Evolutionary conservation across 1,139 yeast genomes (phyloP), one percentile per base, ranked within the genome.

Genomic region (Kodamaea anthophila): DNA sequence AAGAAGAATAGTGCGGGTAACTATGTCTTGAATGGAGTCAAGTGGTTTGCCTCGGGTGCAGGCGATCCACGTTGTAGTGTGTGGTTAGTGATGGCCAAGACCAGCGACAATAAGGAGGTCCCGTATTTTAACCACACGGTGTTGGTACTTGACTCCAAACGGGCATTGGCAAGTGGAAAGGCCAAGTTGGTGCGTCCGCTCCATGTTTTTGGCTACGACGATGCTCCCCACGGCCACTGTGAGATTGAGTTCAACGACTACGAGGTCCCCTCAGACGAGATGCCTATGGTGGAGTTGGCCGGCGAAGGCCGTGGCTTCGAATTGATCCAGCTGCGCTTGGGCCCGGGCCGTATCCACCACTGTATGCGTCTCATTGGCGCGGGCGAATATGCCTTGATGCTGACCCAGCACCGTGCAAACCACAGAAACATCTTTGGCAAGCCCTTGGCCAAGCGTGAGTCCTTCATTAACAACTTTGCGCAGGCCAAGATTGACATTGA

Each of bases 31-130:
- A 74, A 74, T 39, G 87, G 87, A 8, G 65, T 75, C 39, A 79
- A 79, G 48, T 79, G 86, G 86, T 78, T 79, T 68, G 80, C 83
- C 2, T 74, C 83, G 0, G 85, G 85, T 16, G 85, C 84, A 21
- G 85, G 83, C 13, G 85, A 79, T 49, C 84, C 84, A 14, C 63
- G 81, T 34, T 69, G 77, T 49, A 44, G 60, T 19, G 73, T 70
- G 29, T 74, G 83, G 79, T 59, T 79, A 31, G 71, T 74, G n/a
- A 76, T 79, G 81, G 79, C 82, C 40, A 66, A 75, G 49, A 77
- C 83, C 4, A 51, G 50, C 27, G 61, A 66, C 35, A 44, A 55
- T 26, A 41, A 62, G 10, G 43, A 43, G 9, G 47, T 31, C 5
- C 36, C 47, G 2, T 75, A 77, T 49, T 50, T 49, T 28, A 79